Evolutionary conservation across 192 early-diverging fungal genomes (phyloP), one percentile per base, ranked within the genome.

Genomic region (Coemansia sp.): DNA sequence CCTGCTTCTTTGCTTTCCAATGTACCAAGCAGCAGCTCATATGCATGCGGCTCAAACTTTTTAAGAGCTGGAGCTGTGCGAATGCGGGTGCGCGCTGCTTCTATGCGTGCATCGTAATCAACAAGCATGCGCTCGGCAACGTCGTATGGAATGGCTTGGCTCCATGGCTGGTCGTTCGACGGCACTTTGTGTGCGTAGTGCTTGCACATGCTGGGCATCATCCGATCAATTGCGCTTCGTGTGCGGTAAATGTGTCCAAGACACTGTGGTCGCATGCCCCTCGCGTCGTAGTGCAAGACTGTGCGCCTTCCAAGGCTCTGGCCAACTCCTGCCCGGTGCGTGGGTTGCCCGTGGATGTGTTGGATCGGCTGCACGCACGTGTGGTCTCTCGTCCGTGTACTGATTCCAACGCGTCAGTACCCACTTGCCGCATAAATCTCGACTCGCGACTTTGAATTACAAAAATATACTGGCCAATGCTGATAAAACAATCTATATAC

Each of bases 61-160:
- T 27, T 25, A 8, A 12, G 25, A 23, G 5, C 39, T 6, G 19
- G 39, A 7, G 17, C 19, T 48, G n/a, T 0, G 25, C 19, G 12
- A 10, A 37, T 37, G 4, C 19, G 9, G 23, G 63, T 17, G 41
- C 45, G 19, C 27, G 55, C 5, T 3, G 29, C 45, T 4, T 43
- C 23, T 7, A 58, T 37, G 11, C 37, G 50, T 17, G 50, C 39
- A n/a, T 73, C 64, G 50, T 66, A 63, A 6, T 27, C n/a, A 2
- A n/a, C 59, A 2, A 73, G 52, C 23, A 62, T 38, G 22, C 51
- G 38, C 3, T 32, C 27, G 23, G 74, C 74, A 1, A 48, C 56
- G 15, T 50, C 22, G 53, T 63, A 39, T 8, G 68, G 32, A 24
- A 76, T 76, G 5, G 65, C 64, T 5, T 47, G 68, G 25, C 68